Conservation (phyloP, 352 stramenopile species). For the Pythium myriotylum region DNA sequence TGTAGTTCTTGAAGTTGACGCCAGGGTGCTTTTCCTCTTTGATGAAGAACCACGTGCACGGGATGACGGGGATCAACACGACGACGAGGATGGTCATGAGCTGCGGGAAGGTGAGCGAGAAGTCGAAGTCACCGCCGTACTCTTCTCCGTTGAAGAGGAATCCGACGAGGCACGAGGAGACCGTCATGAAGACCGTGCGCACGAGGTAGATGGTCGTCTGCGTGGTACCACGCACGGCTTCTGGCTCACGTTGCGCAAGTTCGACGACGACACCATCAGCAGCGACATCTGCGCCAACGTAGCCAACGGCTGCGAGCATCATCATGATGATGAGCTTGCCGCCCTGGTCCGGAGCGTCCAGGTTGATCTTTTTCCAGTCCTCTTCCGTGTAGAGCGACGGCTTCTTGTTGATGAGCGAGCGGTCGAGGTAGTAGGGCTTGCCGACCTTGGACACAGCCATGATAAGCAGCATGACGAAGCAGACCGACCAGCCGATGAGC, state of each 20-base stretch:
- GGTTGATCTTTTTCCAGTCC: constrained; percentile 41
- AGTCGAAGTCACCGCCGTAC: constrained; percentile 54
- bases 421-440: constrained; percentile 52
- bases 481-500: too few species aligned
- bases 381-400: constrained; percentile 19
- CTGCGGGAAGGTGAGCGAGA: constrained; percentile 43
- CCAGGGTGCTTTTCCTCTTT: constrained; percentile 21
- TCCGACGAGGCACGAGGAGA: constrained; percentile 39
- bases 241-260: constrained; percentile 52
- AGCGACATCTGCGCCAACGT: constrained; percentile 51
- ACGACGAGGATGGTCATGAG: constrained; percentile 50
- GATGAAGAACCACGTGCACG: constrained; percentile 25
- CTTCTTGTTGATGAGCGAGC: constrained; percentile 21
- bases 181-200: constrained; percentile 43
- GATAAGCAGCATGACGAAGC: constrained; percentile 43
- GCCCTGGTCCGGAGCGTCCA: constrained; percentile 22
- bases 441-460: constrained; percentile 45
- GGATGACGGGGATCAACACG: constrained; percentile 16
- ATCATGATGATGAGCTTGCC: constrained; percentile 52
- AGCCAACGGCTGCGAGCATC: constrained; percentile 53
- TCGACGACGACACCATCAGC: constrained; percentile 61
- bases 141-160: constrained; percentile 56
- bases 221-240: constrained; percentile 47
- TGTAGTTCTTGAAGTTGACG: constrained; percentile 17
- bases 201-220: constrained; percentile 55